These are phyloP conservation scores for Zygotorulaspora florentina DNA, from an alignment of 805 yeast species.

Conservation along the genomic window DNA sequence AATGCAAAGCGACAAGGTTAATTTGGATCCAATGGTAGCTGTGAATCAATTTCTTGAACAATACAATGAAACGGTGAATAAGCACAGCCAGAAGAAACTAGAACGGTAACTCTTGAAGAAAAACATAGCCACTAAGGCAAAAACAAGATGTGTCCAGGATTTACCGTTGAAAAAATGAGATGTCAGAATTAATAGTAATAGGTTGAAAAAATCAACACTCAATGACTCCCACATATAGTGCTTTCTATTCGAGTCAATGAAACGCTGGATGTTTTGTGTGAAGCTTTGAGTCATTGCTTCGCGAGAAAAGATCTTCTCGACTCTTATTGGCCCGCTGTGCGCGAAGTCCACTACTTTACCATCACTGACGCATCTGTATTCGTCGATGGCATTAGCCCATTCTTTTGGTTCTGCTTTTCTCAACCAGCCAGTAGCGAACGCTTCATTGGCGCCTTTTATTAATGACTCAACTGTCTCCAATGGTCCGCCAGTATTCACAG, in stretches of 20 bases:
- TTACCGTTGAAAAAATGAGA: constrained; percentile 10
- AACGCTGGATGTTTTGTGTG: constrained; percentile 34
- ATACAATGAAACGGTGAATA: background rate
- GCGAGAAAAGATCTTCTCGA: constrained; percentile 35
- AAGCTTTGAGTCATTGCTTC: constrained; percentile 39
- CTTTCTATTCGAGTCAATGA: constrained; percentile 24
- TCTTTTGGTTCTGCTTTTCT: constrained; percentile 43
- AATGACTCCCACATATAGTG: constrained; percentile 34
- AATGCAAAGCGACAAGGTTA: background rate
- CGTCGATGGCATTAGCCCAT: constrained; percentile 53
- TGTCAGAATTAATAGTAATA: constrained; percentile 16
- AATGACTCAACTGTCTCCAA: constrained; percentile 56
- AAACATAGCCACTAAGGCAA: constrained; percentile 11
- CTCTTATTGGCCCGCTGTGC: constrained; percentile 32
- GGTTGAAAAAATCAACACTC: constrained; percentile 10
- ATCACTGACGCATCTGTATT: constrained; percentile 33
- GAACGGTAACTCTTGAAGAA: constrained; percentile 13
- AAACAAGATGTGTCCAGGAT: constrained; percentile 16
- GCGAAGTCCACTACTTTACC: constrained; percentile 15
- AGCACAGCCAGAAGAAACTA: constrained; percentile 14
- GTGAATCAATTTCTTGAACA: background rate
- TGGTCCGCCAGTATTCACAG: constrained; percentile 90
- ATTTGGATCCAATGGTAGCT: background rate
- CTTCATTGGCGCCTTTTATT: constrained; percentile 25
- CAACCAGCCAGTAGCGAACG: constrained; percentile 60